phyloP scores from a whole-genome alignment of 1,284 basidiomycete species.

The Schizophyllum amplum region DNA sequence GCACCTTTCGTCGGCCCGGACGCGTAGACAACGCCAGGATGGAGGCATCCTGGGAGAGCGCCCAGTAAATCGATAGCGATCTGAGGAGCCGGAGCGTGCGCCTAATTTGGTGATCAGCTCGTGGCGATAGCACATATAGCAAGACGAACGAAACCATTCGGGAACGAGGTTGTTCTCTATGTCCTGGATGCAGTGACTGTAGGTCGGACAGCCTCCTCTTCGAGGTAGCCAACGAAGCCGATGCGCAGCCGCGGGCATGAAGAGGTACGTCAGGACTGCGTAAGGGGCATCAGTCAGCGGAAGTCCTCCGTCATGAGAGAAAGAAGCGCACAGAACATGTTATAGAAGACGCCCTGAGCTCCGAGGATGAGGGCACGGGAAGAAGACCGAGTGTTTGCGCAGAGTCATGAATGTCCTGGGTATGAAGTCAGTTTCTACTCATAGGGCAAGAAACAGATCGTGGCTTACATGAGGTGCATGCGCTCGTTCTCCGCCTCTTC shows the following conservation, averaged over 20 bases:
- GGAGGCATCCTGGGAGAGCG: slow-evolving; percentile 64
- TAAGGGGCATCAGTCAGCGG: slow-evolving; percentile 8
- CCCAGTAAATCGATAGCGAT: slow-evolving; percentile 97
- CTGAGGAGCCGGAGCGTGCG: slow-evolving; percentile 65
- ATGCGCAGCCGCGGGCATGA: slow-evolving; percentile 82
- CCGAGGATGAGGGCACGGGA: slow-evolving; percentile 77
- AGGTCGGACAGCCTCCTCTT: slow-evolving; percentile 94
- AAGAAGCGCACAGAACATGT: slow-evolving; percentile 68
- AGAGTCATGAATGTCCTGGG: slow-evolving; percentile 84
- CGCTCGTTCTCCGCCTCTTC: slow-evolving; percentile 96
- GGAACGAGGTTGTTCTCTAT: slow-evolving; percentile 82
- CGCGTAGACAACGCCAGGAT: slow-evolving; percentile 84
- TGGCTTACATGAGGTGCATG: slow-evolving; percentile 79
- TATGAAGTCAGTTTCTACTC: slow-evolving; percentile 5
- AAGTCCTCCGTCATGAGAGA: slow-evolving; percentile 6
- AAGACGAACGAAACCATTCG: slow-evolving; percentile 54
- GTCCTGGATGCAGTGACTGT: slow-evolving; percentile 70
- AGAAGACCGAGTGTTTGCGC: slow-evolving; percentile 68
- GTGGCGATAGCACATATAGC: slow-evolving; percentile 1
- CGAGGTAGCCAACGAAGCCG: slow-evolving; percentile 89
- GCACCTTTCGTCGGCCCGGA: slow-evolving; percentile 80
- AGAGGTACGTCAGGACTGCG: slow-evolving; percentile 70
- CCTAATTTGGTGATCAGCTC: slow-evolving; percentile 25
- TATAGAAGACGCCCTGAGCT: slow-evolving; percentile 89
- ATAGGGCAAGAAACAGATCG: slow-evolving; percentile 1